These are phyloP conservation scores for Cucurbitaria berberidis DNA, from an alignment of 2,329 filamentous ascomycete genomes.

Conservation along the genomic window DNA sequence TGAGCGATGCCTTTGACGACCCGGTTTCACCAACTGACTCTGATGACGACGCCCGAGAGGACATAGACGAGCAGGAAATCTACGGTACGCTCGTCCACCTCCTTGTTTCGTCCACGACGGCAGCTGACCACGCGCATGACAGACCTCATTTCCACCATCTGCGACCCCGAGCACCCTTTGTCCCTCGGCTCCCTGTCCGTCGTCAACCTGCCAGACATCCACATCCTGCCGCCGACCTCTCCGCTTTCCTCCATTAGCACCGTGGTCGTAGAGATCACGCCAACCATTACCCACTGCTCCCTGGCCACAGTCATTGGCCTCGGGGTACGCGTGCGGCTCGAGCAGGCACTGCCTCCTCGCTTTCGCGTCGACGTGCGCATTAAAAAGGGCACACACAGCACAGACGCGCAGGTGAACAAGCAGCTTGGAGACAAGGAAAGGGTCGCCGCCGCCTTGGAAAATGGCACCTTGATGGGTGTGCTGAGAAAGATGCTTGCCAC, in stretches of 20 bases:
- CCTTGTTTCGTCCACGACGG: background rate
- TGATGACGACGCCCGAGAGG: constrained; percentile 71
- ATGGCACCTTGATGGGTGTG: constrained; percentile 85
- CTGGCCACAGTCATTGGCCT: constrained; percentile 95
- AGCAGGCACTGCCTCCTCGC: constrained; percentile 87
- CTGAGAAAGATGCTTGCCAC: constrained; percentile 93
- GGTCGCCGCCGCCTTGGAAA: constrained; percentile 92
- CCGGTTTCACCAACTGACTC: constrained; percentile 47
- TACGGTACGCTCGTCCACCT: constrained; percentile 66
- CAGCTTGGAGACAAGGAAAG: constrained; percentile 96
- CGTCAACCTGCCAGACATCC: constrained; percentile 93
- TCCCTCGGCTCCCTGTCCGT: constrained; percentile 92
- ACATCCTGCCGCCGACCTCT: constrained; percentile 72
- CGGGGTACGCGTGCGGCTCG: constrained; percentile 87
- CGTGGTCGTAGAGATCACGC: constrained; percentile 88
- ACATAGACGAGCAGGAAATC: constrained; percentile 96
- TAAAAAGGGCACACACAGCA: constrained; percentile 94
- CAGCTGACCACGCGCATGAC: constrained; percentile 31
- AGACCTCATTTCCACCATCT: constrained; percentile 95
- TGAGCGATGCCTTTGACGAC: constrained; percentile 57
- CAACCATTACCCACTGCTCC: constrained; percentile 96
- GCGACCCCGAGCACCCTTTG: constrained; percentile 94
- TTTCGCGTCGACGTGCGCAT: constrained; percentile 92
- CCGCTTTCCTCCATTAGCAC: constrained; percentile 69
- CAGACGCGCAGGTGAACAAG: constrained; percentile 95